Conservation (phyloP, 352 stramenopile genomes). For the Thraustotheca clavata region DNA sequence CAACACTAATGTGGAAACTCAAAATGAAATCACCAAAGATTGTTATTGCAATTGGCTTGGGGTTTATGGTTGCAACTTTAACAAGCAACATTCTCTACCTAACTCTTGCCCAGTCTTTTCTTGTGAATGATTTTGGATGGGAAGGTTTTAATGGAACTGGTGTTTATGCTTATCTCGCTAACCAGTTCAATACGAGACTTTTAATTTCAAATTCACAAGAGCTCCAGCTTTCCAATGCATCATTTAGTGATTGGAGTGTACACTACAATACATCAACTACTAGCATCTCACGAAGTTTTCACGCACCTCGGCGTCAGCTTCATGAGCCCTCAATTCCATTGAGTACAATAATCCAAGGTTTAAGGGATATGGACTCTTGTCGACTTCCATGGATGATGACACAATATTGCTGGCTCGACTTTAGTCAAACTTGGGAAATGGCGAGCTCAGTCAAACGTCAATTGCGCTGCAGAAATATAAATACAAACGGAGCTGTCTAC, state of each 20-base stretch:
- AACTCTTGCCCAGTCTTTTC: not conserved
- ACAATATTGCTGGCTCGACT: conserved; percentile 21
- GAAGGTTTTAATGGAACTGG: not conserved
- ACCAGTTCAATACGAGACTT: conserved; percentile 17
- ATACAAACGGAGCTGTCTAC: conserved; percentile 16
- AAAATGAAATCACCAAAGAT: not conserved
- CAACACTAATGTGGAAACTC: not conserved
- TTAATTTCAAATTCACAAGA: not conserved
- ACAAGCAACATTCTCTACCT: conserved; percentile 9
- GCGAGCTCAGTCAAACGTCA: conserved; percentile 4
- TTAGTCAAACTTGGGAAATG: conserved; percentile 10
- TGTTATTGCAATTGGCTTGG: not conserved
- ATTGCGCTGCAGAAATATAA: conserved; percentile 6
- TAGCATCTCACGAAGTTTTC: not conserved
- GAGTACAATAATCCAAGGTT: not conserved
- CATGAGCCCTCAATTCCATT: not conserved
- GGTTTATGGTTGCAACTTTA: conserved; percentile 5
- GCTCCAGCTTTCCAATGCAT: not conserved
- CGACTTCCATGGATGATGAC: conserved; percentile 14
- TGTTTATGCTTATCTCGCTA: not conserved
- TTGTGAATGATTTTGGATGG: conserved; percentile 21
- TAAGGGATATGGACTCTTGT: conserved; percentile 1
- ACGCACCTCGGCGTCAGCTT: not conserved
- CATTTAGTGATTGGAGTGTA: not conserved
- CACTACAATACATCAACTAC: not conserved